These are phyloP conservation scores for Cryptosporidium andersoni DNA, from an alignment of 169 alveolate genomes.

Conservation along the genomic window DNA sequence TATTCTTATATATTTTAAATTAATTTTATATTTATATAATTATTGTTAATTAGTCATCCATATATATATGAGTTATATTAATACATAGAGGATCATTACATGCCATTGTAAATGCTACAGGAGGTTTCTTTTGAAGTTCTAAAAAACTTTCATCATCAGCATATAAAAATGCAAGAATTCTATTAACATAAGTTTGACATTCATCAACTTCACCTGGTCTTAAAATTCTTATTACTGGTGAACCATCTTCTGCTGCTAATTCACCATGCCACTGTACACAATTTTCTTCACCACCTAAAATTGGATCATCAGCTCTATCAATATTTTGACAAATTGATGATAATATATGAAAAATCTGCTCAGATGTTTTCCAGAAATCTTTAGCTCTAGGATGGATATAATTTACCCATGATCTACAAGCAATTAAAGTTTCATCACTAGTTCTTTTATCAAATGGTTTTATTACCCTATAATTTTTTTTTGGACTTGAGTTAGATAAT, in stretches of 20 bases:
- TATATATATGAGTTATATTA: conserved; percentile 87
- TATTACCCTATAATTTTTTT: background rate
- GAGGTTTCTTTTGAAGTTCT: conserved; percentile 84
- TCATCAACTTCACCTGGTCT: conserved; percentile 85
- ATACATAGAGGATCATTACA: conserved; percentile 88
- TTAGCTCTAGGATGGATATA: conserved; percentile 92
- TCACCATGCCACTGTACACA: conserved; percentile 91
- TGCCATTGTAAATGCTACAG: conserved; percentile 87
- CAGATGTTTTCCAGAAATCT: conserved; percentile 87
- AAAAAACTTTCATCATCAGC: conserved; percentile 88
- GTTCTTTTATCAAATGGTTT: conserved; percentile 79
- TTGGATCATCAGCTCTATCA: conserved; percentile 86
- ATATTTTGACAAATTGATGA: conserved; percentile 85
- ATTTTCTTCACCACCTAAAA: conserved; percentile 85
- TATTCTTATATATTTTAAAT: too few species aligned
- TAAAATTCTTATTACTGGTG: conserved; percentile 85
- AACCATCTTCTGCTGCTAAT: conserved; percentile 80
- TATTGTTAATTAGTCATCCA: conserved; percentile 76
- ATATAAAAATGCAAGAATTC: conserved; percentile 87
- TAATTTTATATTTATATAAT: background rate
- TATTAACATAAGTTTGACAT: conserved; percentile 85
- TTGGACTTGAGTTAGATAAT: conserved; percentile 28
- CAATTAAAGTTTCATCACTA: conserved; percentile 85
- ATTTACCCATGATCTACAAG: conserved; percentile 89
- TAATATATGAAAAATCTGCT: conserved; percentile 82